phyloP scores from a whole-genome alignment of 1,139 yeast genomes.

The Debaryomyces singareniensis region DNA sequence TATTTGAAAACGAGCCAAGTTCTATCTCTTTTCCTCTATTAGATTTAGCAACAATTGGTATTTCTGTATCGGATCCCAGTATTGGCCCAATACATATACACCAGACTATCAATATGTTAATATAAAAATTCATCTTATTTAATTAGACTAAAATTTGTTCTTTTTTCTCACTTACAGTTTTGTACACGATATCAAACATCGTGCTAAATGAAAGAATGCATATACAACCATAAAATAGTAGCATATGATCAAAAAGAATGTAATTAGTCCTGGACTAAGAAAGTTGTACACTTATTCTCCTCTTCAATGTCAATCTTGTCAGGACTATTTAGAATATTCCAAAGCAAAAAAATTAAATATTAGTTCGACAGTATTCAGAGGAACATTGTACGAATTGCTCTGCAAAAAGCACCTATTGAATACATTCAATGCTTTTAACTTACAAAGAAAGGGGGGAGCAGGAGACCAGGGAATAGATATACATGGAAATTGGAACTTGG shows the following conservation, averaged over 20 bases:
- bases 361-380: constrained; percentile 50
- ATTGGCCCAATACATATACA: too few species aligned
- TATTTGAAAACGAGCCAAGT: too few species aligned
- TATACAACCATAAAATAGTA: too few species aligned
- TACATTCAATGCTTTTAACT: constrained; percentile 36
- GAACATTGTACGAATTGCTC: constrained; percentile 63
- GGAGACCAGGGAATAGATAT: constrained; percentile 73
- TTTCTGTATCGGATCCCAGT: too few species aligned
- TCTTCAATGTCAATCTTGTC: constrained; percentile 14
- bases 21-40: too few species aligned
- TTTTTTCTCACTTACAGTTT: too few species aligned
- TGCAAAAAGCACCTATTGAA: constrained; percentile 41
- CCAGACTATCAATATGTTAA: too few species aligned
- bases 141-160: too few species aligned
- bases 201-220: too few species aligned
- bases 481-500: constrained; percentile 52
- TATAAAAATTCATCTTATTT: too few species aligned
- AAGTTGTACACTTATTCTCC: not conserved
- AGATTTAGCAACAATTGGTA: too few species aligned
- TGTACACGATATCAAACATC: too few species aligned
- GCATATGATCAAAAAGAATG: not conserved
- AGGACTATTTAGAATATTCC: constrained; percentile 26
- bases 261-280: not conserved
- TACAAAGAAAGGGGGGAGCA: constrained; percentile 52
- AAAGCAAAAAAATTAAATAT: constrained; percentile 14